A percentile compares a stretch with the other conserved stretches of the same genome.
Conservation (phyloP, 2,329 filamentous ascomycete species). For the Byssochlamys sp. region DNA sequence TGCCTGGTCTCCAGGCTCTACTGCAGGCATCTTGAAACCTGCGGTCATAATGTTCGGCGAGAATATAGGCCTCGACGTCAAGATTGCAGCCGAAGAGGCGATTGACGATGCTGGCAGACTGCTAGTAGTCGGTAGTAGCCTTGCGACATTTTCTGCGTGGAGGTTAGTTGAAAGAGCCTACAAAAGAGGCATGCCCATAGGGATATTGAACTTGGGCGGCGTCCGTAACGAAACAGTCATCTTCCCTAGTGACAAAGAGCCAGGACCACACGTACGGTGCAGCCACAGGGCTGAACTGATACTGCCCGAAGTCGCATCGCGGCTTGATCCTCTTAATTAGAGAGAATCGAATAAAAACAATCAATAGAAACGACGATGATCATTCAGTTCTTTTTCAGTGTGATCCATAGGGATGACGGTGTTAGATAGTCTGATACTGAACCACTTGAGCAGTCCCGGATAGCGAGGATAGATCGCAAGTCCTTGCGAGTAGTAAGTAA, state of each 20-base stretch:
- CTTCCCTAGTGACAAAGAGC: constrained; percentile 22
- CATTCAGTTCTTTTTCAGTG: background rate
- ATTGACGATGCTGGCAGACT: constrained; percentile 68
- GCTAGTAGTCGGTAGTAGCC: constrained; percentile 74
- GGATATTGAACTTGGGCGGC: constrained; percentile 65
- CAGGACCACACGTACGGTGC: constrained; percentile 30
- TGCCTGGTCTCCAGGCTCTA: constrained; percentile 58
- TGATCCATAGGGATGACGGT: background rate
- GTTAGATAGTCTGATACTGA: background rate
- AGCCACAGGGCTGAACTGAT: constrained; percentile 34
- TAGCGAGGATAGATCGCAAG: background rate
- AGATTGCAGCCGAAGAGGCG: constrained; percentile 65
- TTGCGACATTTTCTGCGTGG: constrained; percentile 95
- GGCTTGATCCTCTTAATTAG: constrained; percentile 10
- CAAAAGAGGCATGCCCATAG: constrained; percentile 74
- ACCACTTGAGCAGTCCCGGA: background rate
- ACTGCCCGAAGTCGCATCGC: constrained; percentile 30
- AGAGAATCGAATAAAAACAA: background rate
- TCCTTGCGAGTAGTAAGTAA: background rate
- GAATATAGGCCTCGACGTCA: constrained; percentile 61
- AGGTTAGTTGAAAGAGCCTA: constrained; percentile 73
- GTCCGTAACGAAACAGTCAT: constrained; percentile 38
- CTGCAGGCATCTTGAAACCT: constrained; percentile 77
- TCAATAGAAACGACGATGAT: background rate
- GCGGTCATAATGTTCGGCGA: constrained; percentile 96